Evolutionary conservation across 1,139 yeast genomes (phyloP).

Genomic region (Geotrichum aggregatum): DNA sequence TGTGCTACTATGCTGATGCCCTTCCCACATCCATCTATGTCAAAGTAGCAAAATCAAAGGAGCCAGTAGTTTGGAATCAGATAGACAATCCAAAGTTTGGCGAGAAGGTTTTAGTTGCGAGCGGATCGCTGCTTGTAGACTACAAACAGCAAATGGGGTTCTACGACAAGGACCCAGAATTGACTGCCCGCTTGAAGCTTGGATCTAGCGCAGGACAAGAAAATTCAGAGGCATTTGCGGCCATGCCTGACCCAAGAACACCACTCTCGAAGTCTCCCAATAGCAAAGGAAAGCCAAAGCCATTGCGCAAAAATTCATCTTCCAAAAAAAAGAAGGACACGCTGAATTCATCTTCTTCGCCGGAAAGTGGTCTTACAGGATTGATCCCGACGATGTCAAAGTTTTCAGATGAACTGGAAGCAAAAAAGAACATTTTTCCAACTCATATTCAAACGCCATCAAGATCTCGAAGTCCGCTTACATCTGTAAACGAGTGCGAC

Average conservation of each 20-base stretch:
- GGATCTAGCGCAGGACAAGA: neutral
- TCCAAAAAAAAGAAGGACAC: neutral
- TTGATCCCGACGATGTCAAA: slow-evolving; percentile 12
- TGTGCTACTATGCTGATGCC: slow-evolving; percentile 13
- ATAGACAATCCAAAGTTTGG: neutral
- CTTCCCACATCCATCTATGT: slow-evolving; percentile 6
- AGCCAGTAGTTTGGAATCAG: neutral
- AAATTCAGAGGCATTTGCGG: neutral
- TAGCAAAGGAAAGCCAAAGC: slow-evolving; percentile 3
- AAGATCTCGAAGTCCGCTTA: slow-evolving; percentile 6
- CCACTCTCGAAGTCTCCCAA: slow-evolving; percentile 6
- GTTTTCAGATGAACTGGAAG: neutral
- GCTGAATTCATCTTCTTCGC: neutral
- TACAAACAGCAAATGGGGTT: slow-evolving; percentile 16
- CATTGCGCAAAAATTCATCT: neutral
- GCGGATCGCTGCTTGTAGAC: slow-evolving; percentile 14
- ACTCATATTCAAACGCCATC: slow-evolving; percentile 20
- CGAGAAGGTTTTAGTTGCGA: slow-evolving; percentile 1
- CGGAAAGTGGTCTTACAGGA: slow-evolving; percentile 9
- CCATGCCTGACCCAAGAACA: slow-evolving; percentile 5
- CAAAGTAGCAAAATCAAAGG: neutral
- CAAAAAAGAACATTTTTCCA: slow-evolving; percentile 41
- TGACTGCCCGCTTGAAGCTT: neutral
- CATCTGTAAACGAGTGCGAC: slow-evolving; percentile 5
- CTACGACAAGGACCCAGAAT: slow-evolving; percentile 5